Conservation (phyloP, 2,329 filamentous ascomycete species). For the Drechslerella dactyloides region DNA sequence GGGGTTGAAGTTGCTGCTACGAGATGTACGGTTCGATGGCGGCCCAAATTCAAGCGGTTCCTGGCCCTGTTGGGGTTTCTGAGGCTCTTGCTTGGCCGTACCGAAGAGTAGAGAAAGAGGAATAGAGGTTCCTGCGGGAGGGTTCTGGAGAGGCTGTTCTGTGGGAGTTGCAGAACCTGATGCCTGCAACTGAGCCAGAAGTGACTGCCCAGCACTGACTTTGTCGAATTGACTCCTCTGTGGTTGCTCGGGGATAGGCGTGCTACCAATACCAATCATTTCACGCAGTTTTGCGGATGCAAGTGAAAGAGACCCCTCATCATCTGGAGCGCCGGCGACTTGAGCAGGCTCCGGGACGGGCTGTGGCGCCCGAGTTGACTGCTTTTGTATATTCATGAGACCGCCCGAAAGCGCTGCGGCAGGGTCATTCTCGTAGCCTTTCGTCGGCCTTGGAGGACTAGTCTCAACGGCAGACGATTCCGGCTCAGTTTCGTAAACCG, state of each 20-base stretch:
- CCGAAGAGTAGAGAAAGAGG: slow-evolving; percentile 33
- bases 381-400: neutral
- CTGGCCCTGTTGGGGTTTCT: slow-evolving; percentile 23
- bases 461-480: slow-evolving; percentile 44
- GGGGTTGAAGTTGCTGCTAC: slow-evolving; percentile 49
- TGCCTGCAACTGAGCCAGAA: slow-evolving; percentile 47
- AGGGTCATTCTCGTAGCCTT: slow-evolving; percentile 14
- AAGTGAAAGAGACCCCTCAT: slow-evolving; percentile 25
- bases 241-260: slow-evolving; percentile 6
- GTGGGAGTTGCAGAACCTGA: slow-evolving; percentile 5
- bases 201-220: slow-evolving; percentile 32
- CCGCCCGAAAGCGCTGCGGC: slow-evolving; percentile 7
- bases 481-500: slow-evolving; percentile 52
- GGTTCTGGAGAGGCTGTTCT: slow-evolving; percentile 24
- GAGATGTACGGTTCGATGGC: slow-evolving; percentile 6
- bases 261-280: slow-evolving; percentile 40
- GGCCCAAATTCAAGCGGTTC: slow-evolving; percentile 19
- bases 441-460: slow-evolving; percentile 45
- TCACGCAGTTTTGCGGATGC: slow-evolving; percentile 43
- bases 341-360: neutral
- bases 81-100: slow-evolving; percentile 34
- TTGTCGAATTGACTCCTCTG: slow-evolving; percentile 40
- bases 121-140: slow-evolving; percentile 23
- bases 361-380: neutral
- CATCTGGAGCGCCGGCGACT: neutral